Percentiles rank a stretch among this genome's conserved stretches.
phyloP scores from a whole-genome alignment of 495 filamentous ascomycete genomes.

The Venustampulla echinocandica region DNA sequence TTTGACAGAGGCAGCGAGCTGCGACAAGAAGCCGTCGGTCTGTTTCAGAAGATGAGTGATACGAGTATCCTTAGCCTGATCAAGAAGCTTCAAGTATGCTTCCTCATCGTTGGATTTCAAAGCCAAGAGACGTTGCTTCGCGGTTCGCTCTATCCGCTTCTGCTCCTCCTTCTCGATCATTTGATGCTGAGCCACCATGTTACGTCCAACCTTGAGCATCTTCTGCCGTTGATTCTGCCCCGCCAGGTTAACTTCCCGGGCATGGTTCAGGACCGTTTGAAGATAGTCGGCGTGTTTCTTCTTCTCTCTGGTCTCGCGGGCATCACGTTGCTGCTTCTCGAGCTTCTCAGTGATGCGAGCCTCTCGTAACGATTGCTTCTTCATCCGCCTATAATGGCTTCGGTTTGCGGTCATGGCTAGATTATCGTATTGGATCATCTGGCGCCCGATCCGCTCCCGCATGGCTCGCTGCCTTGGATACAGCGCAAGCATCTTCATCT shows the following conservation, averaged over 20 bases:
- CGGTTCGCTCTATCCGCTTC: slow-evolving; percentile 90
- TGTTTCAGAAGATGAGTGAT: slow-evolving; percentile 94
- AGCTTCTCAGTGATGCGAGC: slow-evolving; percentile 95
- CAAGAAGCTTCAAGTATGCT: slow-evolving; percentile 91
- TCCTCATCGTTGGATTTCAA: slow-evolving; percentile 98
- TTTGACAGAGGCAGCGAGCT: slow-evolving; percentile 87
- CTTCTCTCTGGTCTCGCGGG: slow-evolving; percentile 86
- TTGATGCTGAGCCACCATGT: slow-evolving; percentile 82
- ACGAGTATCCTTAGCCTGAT: slow-evolving; percentile 97
- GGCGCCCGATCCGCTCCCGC: slow-evolving; percentile 73
- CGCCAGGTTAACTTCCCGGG: slow-evolving; percentile 48
- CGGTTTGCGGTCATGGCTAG: slow-evolving; percentile 92
- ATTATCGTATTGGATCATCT: slow-evolving; percentile 90
- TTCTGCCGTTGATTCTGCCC: slow-evolving; percentile 58
- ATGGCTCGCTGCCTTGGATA: slow-evolving; percentile 77
- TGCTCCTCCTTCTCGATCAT: slow-evolving; percentile 99
- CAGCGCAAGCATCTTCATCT: slow-evolving; percentile 78
- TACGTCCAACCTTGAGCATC: slow-evolving; percentile 73
- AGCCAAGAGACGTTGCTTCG: slow-evolving; percentile 98
- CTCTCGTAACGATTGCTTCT: slow-evolving; percentile 93
- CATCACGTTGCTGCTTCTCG: slow-evolving; percentile 96
- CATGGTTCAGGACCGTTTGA: slow-evolving; percentile 59
- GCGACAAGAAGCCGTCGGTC: slow-evolving; percentile 92
- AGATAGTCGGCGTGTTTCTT: slow-evolving; percentile 92
- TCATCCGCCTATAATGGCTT: slow-evolving; percentile 79